Percentiles rank a stretch among this genome's conserved stretches.
phyloP scores from a whole-genome alignment of 495 filamentous ascomycete genomes.

The Thozetella sp. region DNA sequence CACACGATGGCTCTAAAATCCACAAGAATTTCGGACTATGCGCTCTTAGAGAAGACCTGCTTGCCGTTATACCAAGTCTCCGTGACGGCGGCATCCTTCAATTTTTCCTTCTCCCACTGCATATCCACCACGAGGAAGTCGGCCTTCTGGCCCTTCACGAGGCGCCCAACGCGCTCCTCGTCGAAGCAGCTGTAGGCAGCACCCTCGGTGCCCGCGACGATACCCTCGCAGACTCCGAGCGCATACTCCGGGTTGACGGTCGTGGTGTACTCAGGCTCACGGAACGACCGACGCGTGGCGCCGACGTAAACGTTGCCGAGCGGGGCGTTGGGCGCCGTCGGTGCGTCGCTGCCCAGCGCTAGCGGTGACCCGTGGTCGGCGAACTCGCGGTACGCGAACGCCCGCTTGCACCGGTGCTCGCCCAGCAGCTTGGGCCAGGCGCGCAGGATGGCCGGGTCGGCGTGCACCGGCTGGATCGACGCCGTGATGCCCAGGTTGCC shows the following conservation, averaged over 20 bases:
- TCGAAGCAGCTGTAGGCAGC: slow-evolving; percentile 61
- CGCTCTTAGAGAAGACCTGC: slow-evolving; percentile 38
- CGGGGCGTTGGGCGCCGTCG: slow-evolving; percentile 59
- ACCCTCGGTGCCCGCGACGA: slow-evolving; percentile 57
- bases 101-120: slow-evolving; percentile 50
- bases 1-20: too few relatives aligned
- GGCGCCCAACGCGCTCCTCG: slow-evolving; percentile 49
- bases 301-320: slow-evolving; percentile 62
- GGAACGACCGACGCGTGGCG: slow-evolving; percentile 56
- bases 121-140: slow-evolving; percentile 63
- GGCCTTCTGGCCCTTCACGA: slow-evolving; percentile 51
- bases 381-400: slow-evolving; percentile 66
- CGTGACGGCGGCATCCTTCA: slow-evolving; percentile 50
- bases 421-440: slow-evolving; percentile 62
- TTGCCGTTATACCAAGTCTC: slow-evolving; percentile 60
- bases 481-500: slow-evolving; percentile 60
- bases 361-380: slow-evolving; percentile 50
- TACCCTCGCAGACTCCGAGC: slow-evolving; percentile 48
- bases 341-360: slow-evolving; percentile 62
- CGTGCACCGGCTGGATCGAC: slow-evolving; percentile 65
- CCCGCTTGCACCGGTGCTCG: slow-evolving; percentile 47
- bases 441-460: slow-evolving; percentile 62
- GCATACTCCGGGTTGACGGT: slow-evolving; percentile 56
- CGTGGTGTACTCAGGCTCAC: slow-evolving; percentile 46
- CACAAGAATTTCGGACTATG: background rate